Conservation (phyloP, 192 early-diverging fungal genomes). For the Umbelopsis sp. region DNA sequence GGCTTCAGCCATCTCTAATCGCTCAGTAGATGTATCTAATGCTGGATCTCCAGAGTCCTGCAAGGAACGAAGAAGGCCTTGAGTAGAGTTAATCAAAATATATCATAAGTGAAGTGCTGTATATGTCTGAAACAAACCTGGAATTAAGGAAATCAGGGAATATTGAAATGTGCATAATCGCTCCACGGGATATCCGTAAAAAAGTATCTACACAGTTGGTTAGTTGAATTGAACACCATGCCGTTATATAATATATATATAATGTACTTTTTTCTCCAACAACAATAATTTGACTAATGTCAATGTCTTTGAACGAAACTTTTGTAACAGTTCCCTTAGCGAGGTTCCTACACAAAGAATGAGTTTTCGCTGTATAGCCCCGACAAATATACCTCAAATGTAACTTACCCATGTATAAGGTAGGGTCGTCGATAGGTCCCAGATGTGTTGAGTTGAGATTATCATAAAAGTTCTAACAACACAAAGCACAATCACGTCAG, state of each 20-base stretch:
- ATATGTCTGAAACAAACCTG: slow-evolving; percentile 43
- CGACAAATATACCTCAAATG: background rate
- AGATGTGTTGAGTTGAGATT: slow-evolving; percentile 57
- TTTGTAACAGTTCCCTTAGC: slow-evolving; percentile 68
- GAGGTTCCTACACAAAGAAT: slow-evolving; percentile 56
- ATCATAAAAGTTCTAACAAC: slow-evolving; percentile 62
- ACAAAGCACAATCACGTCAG: background rate
- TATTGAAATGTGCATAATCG: slow-evolving; percentile 79
- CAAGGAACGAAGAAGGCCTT: slow-evolving; percentile 42
- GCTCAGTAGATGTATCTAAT: slow-evolving; percentile 38
- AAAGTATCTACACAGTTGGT: slow-evolving; percentile 57
- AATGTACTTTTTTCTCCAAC: slow-evolving; percentile 67
- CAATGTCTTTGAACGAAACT: slow-evolving; percentile 77
- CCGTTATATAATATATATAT: background rate
- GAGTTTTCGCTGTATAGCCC: background rate
- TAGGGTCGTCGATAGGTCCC: slow-evolving; percentile 62
- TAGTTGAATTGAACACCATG: background rate
- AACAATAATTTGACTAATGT: slow-evolving; percentile 76
- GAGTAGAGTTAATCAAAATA: background rate
- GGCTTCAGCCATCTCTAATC: slow-evolving; percentile 23
- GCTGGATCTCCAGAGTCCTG: slow-evolving; percentile 54
- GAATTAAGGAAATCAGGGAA: slow-evolving; percentile 72
- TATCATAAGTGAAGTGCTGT: background rate
- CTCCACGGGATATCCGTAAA: slow-evolving; percentile 85
- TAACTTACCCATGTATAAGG: slow-evolving; percentile 66